A percentile compares a stretch with the other conserved stretches of the same genome.
These are phyloP conservation scores for Lachnellula willkommii DNA, from an alignment of 2,329 filamentous ascomycete species.

Conservation along the genomic window DNA sequence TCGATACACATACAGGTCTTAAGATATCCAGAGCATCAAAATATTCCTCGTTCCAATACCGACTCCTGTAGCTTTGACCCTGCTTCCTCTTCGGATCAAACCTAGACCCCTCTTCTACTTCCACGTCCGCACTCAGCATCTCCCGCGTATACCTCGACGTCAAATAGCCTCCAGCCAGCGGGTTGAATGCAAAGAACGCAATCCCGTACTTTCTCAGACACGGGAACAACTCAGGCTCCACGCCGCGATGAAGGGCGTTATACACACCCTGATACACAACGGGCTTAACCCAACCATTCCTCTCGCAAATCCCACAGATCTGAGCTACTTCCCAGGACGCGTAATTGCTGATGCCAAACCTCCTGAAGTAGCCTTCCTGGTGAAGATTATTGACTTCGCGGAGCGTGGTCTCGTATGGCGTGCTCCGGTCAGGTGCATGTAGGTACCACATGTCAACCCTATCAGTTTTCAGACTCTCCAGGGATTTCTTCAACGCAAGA, in stretches of 20 bases:
- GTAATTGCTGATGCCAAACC: slow-evolving; percentile 58
- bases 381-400: slow-evolving; percentile 28
- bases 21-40: slow-evolving; percentile 63
- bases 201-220: slow-evolving; percentile 53
- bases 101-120: slow-evolving; percentile 4
- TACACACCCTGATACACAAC: slow-evolving; percentile 31
- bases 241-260: slow-evolving; percentile 35
- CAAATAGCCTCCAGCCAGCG: slow-evolving; percentile 42
- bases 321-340: slow-evolving; percentile 33
- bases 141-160: slow-evolving; percentile 44
- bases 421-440: slow-evolving; percentile 18
- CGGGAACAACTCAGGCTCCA: slow-evolving; percentile 55
- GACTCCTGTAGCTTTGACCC: slow-evolving; percentile 46
- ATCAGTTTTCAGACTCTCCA: background rate
- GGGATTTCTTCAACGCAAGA: background rate
- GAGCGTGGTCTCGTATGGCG: slow-evolving; percentile 22
- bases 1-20: slow-evolving; percentile 37
- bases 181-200: slow-evolving; percentile 57
- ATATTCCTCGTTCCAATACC: slow-evolving; percentile 57
- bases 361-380: slow-evolving; percentile 27
- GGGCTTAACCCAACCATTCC: slow-evolving; percentile 29
- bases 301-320: slow-evolving; percentile 25
- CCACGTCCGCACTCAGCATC: slow-evolving; percentile 31
- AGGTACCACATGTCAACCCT: slow-evolving; percentile 15
- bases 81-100: slow-evolving; percentile 40